Evolutionary conservation across 768 basidiomycete genomes (phyloP), one percentile per base, ranked within the genome.

Genomic region (Scleroderma bovista): DNA sequence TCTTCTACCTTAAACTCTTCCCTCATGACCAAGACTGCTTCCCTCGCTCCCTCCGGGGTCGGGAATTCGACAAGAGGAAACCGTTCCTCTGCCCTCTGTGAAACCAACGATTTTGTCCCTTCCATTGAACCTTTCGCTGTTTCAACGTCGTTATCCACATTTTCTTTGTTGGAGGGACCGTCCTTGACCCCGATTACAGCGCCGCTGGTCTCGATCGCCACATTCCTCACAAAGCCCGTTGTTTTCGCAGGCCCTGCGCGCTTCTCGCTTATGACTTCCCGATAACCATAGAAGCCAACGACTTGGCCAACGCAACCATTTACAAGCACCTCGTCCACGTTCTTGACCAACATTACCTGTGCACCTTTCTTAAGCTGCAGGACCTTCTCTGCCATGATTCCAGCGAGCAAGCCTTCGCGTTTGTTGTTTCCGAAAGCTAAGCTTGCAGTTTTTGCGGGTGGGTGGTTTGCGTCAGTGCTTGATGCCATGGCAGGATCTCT

Each of bases 311-410:
- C 78, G 34, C 76, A 78, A 1, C 85, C 85, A 58, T 88, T 88
- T 44, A 86, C 85, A n/a, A 87, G 74, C 32, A 72, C 57, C 24
- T 61, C 67, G 33, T 77, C 81, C 40, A 80, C 69, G 57, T 88
- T 88, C 71, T 86, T 86, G 63, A 86, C 74, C 24, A 86, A 70
- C 83, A 84, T 85, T 9, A 78, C 76, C 57, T 87, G 86, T 10
- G 81, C 78, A 33, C 77, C 76, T 17, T 73, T 58, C 59, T 86
- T 86, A 46, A 90, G 74, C 3, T 71, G 66, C 10, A 90, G 72
- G 3, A 59, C 61, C 38, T 67, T 68, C 29, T 80, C 77, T 1
- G 84, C 84, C 61, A 88, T 77, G 61, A 88, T 75, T 57, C 77
- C 81, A 20, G 73, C 68, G 17, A 88, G 71, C 12, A 84, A 66